Evolutionary conservation across 345 rosid species (phyloP).

Genomic region (Garcia nutans): DNA sequence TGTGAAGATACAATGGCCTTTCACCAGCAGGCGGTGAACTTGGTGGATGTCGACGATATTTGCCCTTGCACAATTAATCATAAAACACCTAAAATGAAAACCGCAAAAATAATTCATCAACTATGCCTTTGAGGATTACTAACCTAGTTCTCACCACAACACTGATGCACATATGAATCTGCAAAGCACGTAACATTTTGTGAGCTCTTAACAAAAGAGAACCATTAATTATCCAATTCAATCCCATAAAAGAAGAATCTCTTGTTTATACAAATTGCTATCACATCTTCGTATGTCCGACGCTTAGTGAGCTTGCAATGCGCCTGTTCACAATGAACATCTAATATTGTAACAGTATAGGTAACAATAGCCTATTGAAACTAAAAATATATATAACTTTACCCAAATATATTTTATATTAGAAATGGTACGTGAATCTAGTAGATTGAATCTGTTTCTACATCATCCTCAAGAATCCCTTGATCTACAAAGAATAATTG

Average conservation of each 20-base stretch:
- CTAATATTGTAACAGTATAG: no score
- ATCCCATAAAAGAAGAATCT: conserved; percentile 1
- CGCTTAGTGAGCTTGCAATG: conserved; percentile 90
- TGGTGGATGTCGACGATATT: conserved; percentile 70
- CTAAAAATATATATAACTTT: no score
- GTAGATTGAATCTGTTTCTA: conserved; percentile 91
- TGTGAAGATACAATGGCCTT: conserved; percentile 89
- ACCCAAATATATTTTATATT: no score
- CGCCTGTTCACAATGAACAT: conserved; percentile 8
- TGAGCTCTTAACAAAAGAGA: conserved; percentile 3
- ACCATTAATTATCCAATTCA: neutral
- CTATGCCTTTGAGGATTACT: conserved; percentile 22
- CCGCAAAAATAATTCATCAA: neutral
- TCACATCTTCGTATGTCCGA: conserved; percentile 90
- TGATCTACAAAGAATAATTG: conserved; percentile 47
- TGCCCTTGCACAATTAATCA: conserved; percentile 54
- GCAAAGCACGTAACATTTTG: conserved; percentile 24
- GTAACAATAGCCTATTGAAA: no score
- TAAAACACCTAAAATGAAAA: neutral
- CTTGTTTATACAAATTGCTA: conserved; percentile 10
- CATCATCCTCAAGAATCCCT: conserved; percentile 85
- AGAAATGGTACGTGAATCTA: conserved; percentile 23
- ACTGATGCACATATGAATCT: conserved; percentile 87
- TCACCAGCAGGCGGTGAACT: conserved; percentile 71
- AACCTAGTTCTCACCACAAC: conserved; percentile 94